Base-by-base conservation (phyloP, 495 filamentous ascomycete genomes). In the Penicillium pancosmium region DNA sequence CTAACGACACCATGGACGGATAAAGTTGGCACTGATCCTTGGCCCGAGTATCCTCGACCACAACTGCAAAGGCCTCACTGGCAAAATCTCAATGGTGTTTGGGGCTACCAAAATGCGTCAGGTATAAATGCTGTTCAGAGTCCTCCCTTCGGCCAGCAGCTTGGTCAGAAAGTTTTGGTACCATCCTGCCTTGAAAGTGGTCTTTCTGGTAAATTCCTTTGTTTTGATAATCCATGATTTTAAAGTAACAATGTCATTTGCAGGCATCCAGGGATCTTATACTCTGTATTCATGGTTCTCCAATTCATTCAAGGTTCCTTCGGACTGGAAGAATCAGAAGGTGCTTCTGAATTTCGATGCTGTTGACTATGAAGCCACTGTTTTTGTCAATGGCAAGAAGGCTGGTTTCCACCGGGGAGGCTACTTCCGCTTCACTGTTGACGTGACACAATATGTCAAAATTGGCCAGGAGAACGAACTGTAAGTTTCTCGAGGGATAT, bases 281-380 rank as follows among this genome's bases (percentile, higher is more conserved):
- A 70, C 74, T 8, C 70, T 79, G 31, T 82, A 83, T 60, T 87
- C 85, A 36, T 86, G 84, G 84, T 87, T 84, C 49, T 68, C 72
- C n/a, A 87, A 79, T 7, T 76, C 70, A 4, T 88, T 90, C 58
- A 73, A 68, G 2, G 73, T 88, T 0, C 81, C 84, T 3, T 55
- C 68, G 0, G 61, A 66, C 41, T 88, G 83, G 79, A 59, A 72
- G 2, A 63, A 58, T 16, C 60, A 78, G 54, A 57, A 70, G 0
- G 71, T 87, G 4, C 53, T 88, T 52, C 74, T 90, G n/a, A 84
- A 88, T 51, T 90, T 90, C 53, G 87, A 82, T 44, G 87, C 87
- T 1, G 84, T 89, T 10, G 87, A 90, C 59, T 85, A 89, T 59
- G 80, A 88, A 60, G 83, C 87, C 0, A 85, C 82, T 0, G 82